Conservation (phyloP, 2,329 filamentous ascomycete species). For the Graphiopsis chlorocephala region DNA sequence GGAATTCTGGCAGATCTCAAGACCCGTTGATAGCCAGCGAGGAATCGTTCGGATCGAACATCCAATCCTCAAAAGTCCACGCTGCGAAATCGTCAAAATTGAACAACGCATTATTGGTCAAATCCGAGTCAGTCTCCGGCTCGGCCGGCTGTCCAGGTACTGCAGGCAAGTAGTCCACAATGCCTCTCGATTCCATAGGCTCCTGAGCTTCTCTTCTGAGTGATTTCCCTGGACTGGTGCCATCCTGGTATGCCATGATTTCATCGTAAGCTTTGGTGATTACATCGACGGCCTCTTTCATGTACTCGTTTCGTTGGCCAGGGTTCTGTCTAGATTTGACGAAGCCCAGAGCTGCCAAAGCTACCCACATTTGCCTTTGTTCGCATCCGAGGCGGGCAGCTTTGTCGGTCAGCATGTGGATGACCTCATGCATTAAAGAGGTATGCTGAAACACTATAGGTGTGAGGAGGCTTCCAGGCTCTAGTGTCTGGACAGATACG, state of each 20-base stretch:
- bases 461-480: not conserved
- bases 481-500: not conserved
- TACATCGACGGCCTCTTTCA: slow-evolving; percentile 33
- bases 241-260: slow-evolving; percentile 33
- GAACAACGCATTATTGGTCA: slow-evolving; percentile 17
- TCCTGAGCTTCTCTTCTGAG: not conserved
- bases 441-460: not conserved
- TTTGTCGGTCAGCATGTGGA: slow-evolving; percentile 31
- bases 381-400: slow-evolving; percentile 30
- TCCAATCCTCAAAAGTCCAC: slow-evolving; percentile 34
- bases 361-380: slow-evolving; percentile 32
- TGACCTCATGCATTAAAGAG: slow-evolving; percentile 15
- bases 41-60: slow-evolving; percentile 24
- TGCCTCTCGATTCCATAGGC: slow-evolving; percentile 4
- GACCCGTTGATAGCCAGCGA: slow-evolving; percentile 6
- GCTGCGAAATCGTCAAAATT: slow-evolving; percentile 32
- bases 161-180: slow-evolving; percentile 19
- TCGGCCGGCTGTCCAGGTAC: not conserved
- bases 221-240: slow-evolving; percentile 10
- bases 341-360: slow-evolving; percentile 28
- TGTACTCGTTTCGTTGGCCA: slow-evolving; percentile 23
- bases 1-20: not conserved
- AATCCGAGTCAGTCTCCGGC: not conserved
- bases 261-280: slow-evolving; percentile 31
- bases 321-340: slow-evolving; percentile 29